A percentile compares a stretch with the other conserved stretches of the same genome.
phyloP scores from a whole-genome alignment of 192 early-diverging fungal genomes.

The Podochytrium sp. region DNA sequence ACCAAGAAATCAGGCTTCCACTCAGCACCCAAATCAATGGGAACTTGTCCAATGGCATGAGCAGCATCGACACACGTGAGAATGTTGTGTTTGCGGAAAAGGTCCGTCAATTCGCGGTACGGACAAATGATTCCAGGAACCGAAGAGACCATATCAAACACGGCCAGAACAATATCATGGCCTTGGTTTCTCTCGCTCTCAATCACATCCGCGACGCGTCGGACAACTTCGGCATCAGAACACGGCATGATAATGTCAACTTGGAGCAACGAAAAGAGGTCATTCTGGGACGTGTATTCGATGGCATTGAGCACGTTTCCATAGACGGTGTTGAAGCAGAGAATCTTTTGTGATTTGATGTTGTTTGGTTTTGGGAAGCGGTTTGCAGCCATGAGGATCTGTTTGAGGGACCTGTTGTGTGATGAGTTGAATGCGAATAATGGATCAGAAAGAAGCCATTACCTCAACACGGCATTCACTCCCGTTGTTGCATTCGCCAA shows the following conservation, averaged over 20 bases:
- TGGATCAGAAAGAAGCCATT: background rate
- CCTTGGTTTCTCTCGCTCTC: constrained; percentile 38
- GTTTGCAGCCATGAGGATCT: background rate
- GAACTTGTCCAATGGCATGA: constrained; percentile 71
- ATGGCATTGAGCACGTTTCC: constrained; percentile 51
- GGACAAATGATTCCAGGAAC: constrained; percentile 56
- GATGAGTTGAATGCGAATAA: background rate
- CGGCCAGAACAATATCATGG: constrained; percentile 41
- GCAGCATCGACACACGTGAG: constrained; percentile 65
- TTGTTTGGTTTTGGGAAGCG: background rate
- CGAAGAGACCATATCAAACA: constrained; percentile 64
- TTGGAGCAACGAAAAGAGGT: constrained; percentile 44
- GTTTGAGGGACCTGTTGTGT: constrained; percentile 1
- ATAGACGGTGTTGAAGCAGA: constrained; percentile 63
- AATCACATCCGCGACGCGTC: constrained; percentile 44
- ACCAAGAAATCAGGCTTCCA: constrained; percentile 51
- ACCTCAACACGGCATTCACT: constrained; percentile 50
- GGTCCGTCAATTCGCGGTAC: constrained; percentile 40
- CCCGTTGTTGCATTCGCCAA: constrained; percentile 62
- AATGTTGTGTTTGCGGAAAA: constrained; percentile 54
- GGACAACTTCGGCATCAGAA: constrained; percentile 23
- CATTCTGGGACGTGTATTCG: constrained; percentile 49
- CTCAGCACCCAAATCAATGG: constrained; percentile 34
- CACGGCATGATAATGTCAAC: constrained; percentile 58
- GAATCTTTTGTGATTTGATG: constrained; percentile 34